Conservation (phyloP, 73 alveolate species). For the Tetrahymena malaccensis region DNA sequence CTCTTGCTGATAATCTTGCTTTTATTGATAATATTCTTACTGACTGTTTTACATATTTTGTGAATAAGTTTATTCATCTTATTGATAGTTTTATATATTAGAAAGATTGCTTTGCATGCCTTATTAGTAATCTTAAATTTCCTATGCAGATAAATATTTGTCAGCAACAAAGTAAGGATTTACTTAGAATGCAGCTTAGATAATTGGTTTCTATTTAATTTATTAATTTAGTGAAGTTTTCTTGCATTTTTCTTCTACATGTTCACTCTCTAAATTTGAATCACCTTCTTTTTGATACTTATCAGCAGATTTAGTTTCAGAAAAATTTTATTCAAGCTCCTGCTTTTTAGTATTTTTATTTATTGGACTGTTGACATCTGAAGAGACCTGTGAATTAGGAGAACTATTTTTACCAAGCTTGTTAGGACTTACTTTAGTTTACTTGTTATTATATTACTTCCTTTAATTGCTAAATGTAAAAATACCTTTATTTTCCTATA, state of each 20-base stretch:
- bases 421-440: not conserved
- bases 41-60: too few species aligned
- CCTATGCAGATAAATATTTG: not conserved
- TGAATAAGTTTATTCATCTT: too few species aligned
- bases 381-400: not conserved
- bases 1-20: too few species aligned
- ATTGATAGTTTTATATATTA: too few species aligned
- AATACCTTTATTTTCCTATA: not conserved
- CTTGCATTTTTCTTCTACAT: not conserved
- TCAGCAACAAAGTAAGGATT: not conserved
- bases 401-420: not conserved
- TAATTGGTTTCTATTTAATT: not conserved
- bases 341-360: too few species aligned
- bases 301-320: not conserved
- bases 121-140: not conserved
- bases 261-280: not conserved
- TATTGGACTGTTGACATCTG: not conserved
- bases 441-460: not conserved
- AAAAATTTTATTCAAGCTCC: not conserved
- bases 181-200: not conserved
- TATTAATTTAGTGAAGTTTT: not conserved
- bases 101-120: not conserved
- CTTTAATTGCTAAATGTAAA: not conserved
- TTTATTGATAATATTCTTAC: too few species aligned
- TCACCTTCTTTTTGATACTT: too few species aligned